phyloP scores from a whole-genome alignment of 257 asterid genomes.

The Nicotiana tabacum region DNA sequence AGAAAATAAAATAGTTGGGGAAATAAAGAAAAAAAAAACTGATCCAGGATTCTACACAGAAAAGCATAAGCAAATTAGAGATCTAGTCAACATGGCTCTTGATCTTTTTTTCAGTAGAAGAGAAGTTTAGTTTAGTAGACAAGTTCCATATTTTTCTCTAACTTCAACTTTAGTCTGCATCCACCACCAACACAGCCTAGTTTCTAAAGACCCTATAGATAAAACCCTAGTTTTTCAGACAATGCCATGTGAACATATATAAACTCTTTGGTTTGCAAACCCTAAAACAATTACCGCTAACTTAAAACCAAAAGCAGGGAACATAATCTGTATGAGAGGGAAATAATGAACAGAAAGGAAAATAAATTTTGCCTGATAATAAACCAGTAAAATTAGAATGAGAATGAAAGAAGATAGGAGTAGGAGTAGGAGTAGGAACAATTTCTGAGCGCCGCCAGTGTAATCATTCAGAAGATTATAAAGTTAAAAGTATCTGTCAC shows the following conservation, averaged over 20 bases:
- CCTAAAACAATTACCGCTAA: constrained; percentile 22
- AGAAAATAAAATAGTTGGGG: no score
- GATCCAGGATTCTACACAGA: no score
- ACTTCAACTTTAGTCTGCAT: not conserved
- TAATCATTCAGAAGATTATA: constrained; percentile 33
- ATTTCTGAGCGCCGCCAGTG: constrained; percentile 52
- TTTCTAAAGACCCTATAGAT: not conserved
- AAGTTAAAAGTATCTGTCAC: not conserved
- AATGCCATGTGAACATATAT: constrained; percentile 32
- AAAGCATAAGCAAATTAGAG: not conserved
- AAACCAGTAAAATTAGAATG: not conserved
- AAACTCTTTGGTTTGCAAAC: constrained; percentile 25
- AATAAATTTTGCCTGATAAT: not conserved
- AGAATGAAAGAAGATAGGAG: not conserved
- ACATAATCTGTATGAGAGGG: constrained; percentile 13
- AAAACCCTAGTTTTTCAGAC: constrained; percentile 23
- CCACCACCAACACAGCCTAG: constrained; percentile 16
- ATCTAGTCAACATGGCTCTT: no score
- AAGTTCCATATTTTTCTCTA: not conserved
- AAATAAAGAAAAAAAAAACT: not conserved
- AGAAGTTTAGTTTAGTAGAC: not conserved
- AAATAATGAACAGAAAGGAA: not conserved
- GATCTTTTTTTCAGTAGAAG: not conserved
- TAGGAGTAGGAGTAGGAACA: constrained; percentile 29
- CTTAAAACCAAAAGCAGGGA: constrained; percentile 4